These are phyloP conservation scores for Ensete glaucum DNA, from an alignment of 176 grass and related monocot species.

Conservation along the genomic window DNA sequence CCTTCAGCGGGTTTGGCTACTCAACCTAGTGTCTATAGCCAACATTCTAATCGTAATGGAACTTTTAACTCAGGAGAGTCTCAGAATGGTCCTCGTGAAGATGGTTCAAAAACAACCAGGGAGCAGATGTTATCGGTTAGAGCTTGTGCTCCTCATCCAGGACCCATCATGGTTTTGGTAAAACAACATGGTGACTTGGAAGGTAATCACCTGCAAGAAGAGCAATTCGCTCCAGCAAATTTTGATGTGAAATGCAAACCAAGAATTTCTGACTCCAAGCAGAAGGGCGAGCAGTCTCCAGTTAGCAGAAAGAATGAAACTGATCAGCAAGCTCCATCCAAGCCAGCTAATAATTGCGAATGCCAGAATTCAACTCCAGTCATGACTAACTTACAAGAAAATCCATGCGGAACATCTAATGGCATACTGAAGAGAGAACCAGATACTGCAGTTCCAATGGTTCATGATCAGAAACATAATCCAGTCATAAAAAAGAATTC, in stretches of 20 bases:
- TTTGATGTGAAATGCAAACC: constrained; percentile 17
- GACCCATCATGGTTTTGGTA: constrained; percentile 61
- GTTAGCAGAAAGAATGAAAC: constrained; percentile 27
- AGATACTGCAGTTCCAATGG: constrained; percentile 25
- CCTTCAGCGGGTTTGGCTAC: constrained; percentile 32
- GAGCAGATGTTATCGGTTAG: constrained; percentile 31
- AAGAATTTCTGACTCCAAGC: neutral
- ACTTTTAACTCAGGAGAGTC: constrained; percentile 39
- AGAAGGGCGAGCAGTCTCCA: constrained; percentile 1
- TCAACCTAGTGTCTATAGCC: constrained; percentile 19
- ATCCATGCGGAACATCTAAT: constrained; percentile 29
- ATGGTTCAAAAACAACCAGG: constrained; percentile 23
- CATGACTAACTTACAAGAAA: constrained; percentile 22
- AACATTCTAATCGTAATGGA: constrained; percentile 30
- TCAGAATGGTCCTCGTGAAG: constrained; percentile 38
- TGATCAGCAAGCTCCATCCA: constrained; percentile 20
- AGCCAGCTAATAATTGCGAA: constrained; percentile 11
- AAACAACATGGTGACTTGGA: constrained; percentile 35
- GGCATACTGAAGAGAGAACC: constrained; percentile 30
- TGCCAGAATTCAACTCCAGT: neutral
- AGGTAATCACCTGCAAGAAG: constrained; percentile 37
- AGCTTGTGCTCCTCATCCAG: constrained; percentile 38
- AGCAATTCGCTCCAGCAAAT: constrained; percentile 38
- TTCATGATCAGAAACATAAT: constrained; percentile 30
- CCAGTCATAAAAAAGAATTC: constrained; percentile 56